Evolutionary conservation across 1,284 basidiomycete genomes (phyloP).

Genomic region (Moniliophthora roreri): DNA sequence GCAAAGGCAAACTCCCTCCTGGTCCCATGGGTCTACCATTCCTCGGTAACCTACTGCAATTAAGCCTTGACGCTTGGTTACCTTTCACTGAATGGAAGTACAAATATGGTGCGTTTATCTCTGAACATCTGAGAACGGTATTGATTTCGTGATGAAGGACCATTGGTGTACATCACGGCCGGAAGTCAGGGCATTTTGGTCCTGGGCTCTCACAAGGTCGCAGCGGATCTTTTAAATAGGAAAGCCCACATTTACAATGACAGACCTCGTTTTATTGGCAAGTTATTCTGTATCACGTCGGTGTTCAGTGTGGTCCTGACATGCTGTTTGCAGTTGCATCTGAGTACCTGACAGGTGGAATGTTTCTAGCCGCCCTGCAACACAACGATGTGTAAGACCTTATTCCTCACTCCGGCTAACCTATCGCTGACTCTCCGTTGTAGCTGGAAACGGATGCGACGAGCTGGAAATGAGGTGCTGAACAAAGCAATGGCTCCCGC

Average conservation of each 20-base stretch:
- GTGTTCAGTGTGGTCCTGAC: too few species aligned
- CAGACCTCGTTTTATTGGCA: conserved; percentile 10
- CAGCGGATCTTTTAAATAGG: conserved; percentile 19
- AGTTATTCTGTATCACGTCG: too few species aligned
- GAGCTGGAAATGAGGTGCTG: neutral
- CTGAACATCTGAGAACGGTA: neutral
- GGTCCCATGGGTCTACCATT: neutral
- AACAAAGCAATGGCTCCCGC: neutral
- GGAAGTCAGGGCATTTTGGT: conserved; percentile 4
- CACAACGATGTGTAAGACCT: neutral
- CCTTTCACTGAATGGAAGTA: neutral
- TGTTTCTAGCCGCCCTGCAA: neutral
- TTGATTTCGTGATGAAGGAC: neutral
- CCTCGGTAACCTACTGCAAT: neutral
- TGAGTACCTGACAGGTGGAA: neutral
- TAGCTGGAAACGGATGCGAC: neutral
- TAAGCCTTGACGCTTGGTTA: neutral
- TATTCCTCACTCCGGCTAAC: neutral
- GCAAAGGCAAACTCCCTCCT: neutral
- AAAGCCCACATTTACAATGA: conserved; percentile 18
- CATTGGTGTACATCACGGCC: neutral
- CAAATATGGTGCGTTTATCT: neutral
- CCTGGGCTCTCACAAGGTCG: conserved; percentile 13
- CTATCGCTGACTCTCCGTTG: neutral
- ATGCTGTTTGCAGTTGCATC: neutral